Percentiles rank a stretch among this genome's conserved stretches.
Conservation (phyloP, 2,329 filamentous ascomycete genomes). For the Rugonectria rugulosa region DNA sequence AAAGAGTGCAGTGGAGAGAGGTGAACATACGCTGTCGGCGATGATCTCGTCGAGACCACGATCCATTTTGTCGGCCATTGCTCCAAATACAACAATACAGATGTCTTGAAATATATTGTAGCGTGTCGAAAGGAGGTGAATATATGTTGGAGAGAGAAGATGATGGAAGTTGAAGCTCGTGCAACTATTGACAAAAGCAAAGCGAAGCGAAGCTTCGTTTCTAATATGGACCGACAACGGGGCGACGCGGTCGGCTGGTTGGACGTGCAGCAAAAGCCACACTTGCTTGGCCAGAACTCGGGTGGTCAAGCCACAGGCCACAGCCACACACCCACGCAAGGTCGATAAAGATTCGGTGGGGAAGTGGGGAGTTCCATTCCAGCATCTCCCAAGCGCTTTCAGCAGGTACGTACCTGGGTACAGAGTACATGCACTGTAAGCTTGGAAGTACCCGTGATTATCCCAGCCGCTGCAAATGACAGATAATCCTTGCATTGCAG, state of each 20-base stretch:
- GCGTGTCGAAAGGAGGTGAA: not conserved
- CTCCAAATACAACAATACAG: conserved; percentile 16
- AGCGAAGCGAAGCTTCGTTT: conserved; percentile 15
- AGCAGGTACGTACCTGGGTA: too few species aligned
- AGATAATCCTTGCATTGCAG: conserved; percentile 14
- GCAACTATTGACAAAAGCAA: conserved; percentile 5
- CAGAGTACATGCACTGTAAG: too few species aligned
- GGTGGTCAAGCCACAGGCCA: conserved; percentile 5
- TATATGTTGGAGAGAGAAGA: conserved; percentile 1
- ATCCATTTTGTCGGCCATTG: conserved; percentile 57
- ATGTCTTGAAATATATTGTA: not conserved
- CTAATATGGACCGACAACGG: conserved; percentile 7
- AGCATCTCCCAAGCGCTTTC: too few species aligned
- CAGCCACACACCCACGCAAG: too few species aligned
- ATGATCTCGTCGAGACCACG: conserved; percentile 66
- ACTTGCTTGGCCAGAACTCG: not conserved
- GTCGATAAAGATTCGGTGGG: conserved; percentile 9
- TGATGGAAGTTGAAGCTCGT: not conserved
- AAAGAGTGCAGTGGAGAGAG: conserved; percentile 8
- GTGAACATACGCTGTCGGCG: conserved; percentile 53
- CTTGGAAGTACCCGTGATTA: too few species aligned
- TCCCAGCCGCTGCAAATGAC: too few species aligned
- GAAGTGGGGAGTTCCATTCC: conserved; percentile 10
- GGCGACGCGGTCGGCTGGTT: conserved; percentile 20
- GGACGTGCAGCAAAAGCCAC: conserved; percentile 20